A percentile compares a stretch with the other conserved stretches of the same genome.
phyloP scores from a whole-genome alignment of 306 rosid species.

The Vigna nakashimae region DNA sequence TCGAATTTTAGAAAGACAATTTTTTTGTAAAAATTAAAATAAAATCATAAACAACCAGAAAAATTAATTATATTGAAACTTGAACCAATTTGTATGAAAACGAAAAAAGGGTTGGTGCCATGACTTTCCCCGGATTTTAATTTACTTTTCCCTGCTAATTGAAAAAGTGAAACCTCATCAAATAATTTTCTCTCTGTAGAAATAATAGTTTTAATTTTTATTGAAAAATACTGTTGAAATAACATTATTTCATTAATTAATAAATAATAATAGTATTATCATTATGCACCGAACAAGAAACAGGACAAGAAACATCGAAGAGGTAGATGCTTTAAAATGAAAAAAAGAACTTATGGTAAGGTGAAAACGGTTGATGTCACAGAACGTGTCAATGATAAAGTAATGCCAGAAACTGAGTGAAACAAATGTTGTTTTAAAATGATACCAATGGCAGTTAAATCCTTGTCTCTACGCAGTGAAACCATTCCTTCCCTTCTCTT shows the following conservation, averaged over 20 bases:
- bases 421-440: slow-evolving; percentile 31
- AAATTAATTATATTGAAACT: too few relatives aligned
- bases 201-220: background rate
- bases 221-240: background rate
- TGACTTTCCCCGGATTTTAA: background rate
- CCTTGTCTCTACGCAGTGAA: slow-evolving; percentile 23
- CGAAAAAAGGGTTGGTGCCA: too few relatives aligned
- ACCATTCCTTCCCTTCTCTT: background rate
- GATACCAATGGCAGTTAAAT: slow-evolving; percentile 47
- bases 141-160: background rate
- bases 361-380: slow-evolving; percentile 25
- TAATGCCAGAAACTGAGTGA: slow-evolving; percentile 1
- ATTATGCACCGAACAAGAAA: background rate
- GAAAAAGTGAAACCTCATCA: background rate
- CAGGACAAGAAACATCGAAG: background rate
- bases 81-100: too few relatives aligned
- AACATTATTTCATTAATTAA: background rate
- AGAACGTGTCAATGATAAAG: slow-evolving; percentile 48
- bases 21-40: too few relatives aligned
- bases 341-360: background rate
- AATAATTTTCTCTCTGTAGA: background rate
- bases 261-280: background rate
- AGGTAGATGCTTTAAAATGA: background rate
- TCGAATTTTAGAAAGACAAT: too few relatives aligned
- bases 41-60: too few relatives aligned